Conservation (phyloP, 306 rosid genomes). For the Gastrolobium villosum region DNA sequence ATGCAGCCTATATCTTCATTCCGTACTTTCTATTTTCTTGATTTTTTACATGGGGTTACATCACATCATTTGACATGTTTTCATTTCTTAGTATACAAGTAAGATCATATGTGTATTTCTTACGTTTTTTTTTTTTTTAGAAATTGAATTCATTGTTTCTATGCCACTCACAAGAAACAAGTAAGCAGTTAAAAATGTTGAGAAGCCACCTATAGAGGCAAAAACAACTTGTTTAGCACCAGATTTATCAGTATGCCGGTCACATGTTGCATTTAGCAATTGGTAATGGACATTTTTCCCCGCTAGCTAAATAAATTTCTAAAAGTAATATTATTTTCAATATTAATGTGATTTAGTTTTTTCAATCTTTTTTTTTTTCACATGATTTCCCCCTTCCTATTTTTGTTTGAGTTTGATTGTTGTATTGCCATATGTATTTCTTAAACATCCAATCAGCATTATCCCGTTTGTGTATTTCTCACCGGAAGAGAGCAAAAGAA, state of each 20-base stretch:
- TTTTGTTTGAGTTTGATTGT: not conserved
- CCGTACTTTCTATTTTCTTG: constrained; percentile 9
- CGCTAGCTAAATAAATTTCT: constrained; percentile 13
- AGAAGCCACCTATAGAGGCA: not conserved
- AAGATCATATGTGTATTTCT: not conserved
- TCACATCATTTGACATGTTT: not conserved
- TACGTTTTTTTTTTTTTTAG: not conserved
- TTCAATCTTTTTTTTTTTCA: not conserved
- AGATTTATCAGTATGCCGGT: not conserved
- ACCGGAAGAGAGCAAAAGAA: constrained; percentile 77
- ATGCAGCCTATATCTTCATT: not conserved
- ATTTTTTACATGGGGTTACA: constrained; percentile 24
- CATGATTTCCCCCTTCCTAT: not conserved
- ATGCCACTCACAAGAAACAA: not conserved
- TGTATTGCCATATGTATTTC: constrained; percentile 44
- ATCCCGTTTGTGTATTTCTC: constrained; percentile 74
- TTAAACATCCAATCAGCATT: constrained; percentile 64
- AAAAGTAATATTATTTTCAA: not conserved
- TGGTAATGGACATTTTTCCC: not conserved
- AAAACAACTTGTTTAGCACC: not conserved
- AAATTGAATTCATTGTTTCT: not conserved
- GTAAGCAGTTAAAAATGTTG: too few species aligned
- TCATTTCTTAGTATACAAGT: not conserved
- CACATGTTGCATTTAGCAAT: not conserved
- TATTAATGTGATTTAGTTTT: not conserved